These are phyloP conservation scores for Castanopsis chinensis DNA, from an alignment of 306 rosid species.

Conservation along the genomic window DNA sequence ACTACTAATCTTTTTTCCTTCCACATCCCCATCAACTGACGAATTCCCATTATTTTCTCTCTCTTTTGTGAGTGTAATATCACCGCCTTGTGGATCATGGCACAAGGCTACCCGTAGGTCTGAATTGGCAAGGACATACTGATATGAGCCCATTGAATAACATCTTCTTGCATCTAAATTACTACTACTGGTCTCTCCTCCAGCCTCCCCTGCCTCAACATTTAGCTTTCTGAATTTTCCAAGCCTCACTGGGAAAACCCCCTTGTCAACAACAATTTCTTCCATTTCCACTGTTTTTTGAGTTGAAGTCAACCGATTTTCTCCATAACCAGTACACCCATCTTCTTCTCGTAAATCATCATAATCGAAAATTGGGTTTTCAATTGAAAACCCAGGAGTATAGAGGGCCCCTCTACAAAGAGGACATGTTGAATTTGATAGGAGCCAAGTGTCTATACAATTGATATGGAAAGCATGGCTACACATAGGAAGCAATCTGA, in stretches of 20 bases:
- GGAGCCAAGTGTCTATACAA: slow-evolving; percentile 96
- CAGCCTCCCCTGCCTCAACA: slow-evolving; percentile 49
- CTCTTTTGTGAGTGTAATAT: slow-evolving; percentile 34
- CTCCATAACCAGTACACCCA: slow-evolving; percentile 50
- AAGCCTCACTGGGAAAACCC: slow-evolving; percentile 78
- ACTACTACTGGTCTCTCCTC: slow-evolving; percentile 84
- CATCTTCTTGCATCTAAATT: slow-evolving; percentile 96
- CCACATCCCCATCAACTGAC: slow-evolving; percentile 57
- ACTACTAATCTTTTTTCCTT: slow-evolving; percentile 74
- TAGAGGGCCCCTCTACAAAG: slow-evolving; percentile 89
- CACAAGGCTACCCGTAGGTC: slow-evolving; percentile 68
- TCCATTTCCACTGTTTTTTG: slow-evolving; percentile 66
- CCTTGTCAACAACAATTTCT: slow-evolving; percentile 61
- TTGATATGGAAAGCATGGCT: slow-evolving; percentile 93
- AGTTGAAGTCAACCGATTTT: slow-evolving; percentile 37
- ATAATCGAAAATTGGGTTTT: slow-evolving; percentile 74
- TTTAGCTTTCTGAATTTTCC: slow-evolving; percentile 73
- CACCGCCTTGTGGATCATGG: slow-evolving; percentile 32
- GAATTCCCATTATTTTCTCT: slow-evolving; percentile 36
- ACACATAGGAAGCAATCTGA: slow-evolving; percentile 87
- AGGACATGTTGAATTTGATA: slow-evolving; percentile 93
- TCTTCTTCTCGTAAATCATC: slow-evolving; percentile 82
- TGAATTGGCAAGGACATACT: slow-evolving; percentile 74
- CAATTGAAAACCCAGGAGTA: slow-evolving; percentile 54
- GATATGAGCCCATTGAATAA: slow-evolving; percentile 92